Evolutionary conservation across 805 yeast species (phyloP).

Genomic region (Candida tallmaniae): DNA sequence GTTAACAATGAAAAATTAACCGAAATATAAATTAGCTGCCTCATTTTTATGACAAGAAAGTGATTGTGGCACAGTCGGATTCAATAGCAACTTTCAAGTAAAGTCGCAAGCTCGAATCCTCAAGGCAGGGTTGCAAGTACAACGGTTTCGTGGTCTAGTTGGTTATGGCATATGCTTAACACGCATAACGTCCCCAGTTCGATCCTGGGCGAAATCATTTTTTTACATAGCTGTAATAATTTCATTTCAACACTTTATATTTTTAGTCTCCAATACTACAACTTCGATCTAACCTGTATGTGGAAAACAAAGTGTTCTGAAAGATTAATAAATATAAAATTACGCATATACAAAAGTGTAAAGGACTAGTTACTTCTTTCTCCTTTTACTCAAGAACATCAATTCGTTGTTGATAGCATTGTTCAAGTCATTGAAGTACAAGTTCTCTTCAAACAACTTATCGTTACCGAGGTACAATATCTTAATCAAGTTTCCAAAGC

Average conservation of each 20-base stretch:
- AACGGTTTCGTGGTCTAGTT: slow-evolving; percentile 81
- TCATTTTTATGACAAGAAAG: no score
- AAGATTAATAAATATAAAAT: not conserved
- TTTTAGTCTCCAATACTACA: no score
- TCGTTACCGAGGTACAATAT: slow-evolving; percentile 73
- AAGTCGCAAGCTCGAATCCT: not conserved
- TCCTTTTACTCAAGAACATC: slow-evolving; percentile 49
- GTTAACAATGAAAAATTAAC: no score
- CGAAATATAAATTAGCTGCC: no score
- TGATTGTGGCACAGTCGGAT: no score
- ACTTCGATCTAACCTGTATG: no score
- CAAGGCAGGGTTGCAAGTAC: no score
- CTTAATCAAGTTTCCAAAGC: slow-evolving; percentile 70
- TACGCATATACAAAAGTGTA: not conserved
- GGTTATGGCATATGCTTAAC: slow-evolving; percentile 99
- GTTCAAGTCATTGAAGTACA: slow-evolving; percentile 40
- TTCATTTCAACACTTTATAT: no score
- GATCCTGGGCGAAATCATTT: slow-evolving; percentile 99
- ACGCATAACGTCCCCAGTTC: slow-evolving; percentile 99
- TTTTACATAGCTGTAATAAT: no score
- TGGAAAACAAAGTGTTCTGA: no score
- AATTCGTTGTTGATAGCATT: slow-evolving; percentile 39
- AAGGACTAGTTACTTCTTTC: slow-evolving; percentile 14
- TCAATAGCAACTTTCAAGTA: no score
- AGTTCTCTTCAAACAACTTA: slow-evolving; percentile 59